These are phyloP conservation scores for Amorphotheca resinae DNA, from an alignment of 495 filamentous ascomycete genomes.

Conservation along the genomic window DNA sequence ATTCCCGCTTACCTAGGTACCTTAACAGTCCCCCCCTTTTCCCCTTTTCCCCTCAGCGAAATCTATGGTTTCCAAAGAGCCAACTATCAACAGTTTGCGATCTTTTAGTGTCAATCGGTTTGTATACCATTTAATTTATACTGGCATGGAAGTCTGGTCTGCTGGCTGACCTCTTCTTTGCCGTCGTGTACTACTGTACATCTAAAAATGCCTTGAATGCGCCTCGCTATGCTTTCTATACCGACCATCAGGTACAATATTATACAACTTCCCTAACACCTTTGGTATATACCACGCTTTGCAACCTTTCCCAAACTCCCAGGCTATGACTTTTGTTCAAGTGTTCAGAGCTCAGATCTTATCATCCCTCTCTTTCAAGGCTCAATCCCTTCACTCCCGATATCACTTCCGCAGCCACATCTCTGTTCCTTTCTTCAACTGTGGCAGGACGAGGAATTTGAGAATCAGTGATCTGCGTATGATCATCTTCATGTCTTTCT, in stretches of 20 bases:
- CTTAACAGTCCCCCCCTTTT: no score
- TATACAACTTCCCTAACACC: constrained; percentile 2
- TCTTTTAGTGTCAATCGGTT: no score
- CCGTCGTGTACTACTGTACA: background rate
- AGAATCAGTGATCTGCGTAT: constrained; percentile 10
- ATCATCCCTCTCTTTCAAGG: constrained; percentile 5
- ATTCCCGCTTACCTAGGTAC: no score
- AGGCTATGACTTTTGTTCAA: background rate
- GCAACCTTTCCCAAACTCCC: background rate
- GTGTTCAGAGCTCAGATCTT: background rate
- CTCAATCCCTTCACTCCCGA: constrained; percentile 29
- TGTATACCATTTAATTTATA: no score
- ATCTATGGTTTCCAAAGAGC: no score
- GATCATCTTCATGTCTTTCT: constrained; percentile 19
- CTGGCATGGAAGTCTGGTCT: no score
- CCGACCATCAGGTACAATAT: background rate
- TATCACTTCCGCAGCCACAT: constrained; percentile 36
- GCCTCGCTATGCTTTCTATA: constrained; percentile 4
- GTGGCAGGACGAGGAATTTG: background rate
- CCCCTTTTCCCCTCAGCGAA: no score
- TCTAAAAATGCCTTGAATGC: background rate
- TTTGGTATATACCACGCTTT: constrained; percentile 1
- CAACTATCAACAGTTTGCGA: no score
- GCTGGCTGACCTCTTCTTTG: background rate
- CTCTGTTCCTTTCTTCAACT: constrained; percentile 12